These are phyloP conservation scores for Besnoitia besnoiti DNA, from an alignment of 169 alveolate genomes.

Conservation along the genomic window DNA sequence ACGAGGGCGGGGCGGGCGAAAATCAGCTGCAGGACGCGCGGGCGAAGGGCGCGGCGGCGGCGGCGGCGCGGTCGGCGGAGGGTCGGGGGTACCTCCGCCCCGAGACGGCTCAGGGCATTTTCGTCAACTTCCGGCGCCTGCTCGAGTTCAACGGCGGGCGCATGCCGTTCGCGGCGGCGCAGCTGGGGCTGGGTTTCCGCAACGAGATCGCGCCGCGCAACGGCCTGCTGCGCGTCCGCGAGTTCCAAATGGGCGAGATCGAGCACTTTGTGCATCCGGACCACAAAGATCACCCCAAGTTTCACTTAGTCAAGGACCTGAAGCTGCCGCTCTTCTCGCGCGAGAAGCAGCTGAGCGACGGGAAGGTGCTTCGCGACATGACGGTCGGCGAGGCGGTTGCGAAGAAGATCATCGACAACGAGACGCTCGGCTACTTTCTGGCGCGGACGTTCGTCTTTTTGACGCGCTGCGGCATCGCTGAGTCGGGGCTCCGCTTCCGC, in stretches of 20 bases:
- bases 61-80: neutral
- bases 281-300: conserved; percentile 90
- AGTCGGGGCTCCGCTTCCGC: conserved; percentile 93
- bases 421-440: conserved; percentile 96
- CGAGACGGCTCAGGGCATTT: conserved; percentile 99
- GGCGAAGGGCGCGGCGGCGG: neutral
- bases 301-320: conserved; percentile 80
- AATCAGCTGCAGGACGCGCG: neutral
- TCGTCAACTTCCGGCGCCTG: conserved; percentile 94
- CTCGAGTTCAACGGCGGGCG: conserved; percentile 94
- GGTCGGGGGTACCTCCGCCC: conserved; percentile 91
- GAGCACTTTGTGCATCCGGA: conserved; percentile 97
- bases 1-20: neutral
- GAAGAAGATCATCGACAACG: conserved; percentile 85
- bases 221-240: conserved; percentile 96
- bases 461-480: conserved; percentile 88
- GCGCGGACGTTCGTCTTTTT: conserved; percentile 95
- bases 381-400: conserved; percentile 93
- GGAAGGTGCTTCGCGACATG: conserved; percentile 71
- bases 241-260: conserved; percentile 98
- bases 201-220: conserved; percentile 98
- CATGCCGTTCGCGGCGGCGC: conserved; percentile 97
- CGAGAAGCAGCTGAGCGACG: conserved; percentile 79
- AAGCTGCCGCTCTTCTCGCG: conserved; percentile 91
- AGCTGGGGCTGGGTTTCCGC: conserved; percentile 97